These are phyloP conservation scores for Paxillus ammoniavirescens DNA, from an alignment of 768 basidiomycete genomes.

Conservation along the genomic window DNA sequence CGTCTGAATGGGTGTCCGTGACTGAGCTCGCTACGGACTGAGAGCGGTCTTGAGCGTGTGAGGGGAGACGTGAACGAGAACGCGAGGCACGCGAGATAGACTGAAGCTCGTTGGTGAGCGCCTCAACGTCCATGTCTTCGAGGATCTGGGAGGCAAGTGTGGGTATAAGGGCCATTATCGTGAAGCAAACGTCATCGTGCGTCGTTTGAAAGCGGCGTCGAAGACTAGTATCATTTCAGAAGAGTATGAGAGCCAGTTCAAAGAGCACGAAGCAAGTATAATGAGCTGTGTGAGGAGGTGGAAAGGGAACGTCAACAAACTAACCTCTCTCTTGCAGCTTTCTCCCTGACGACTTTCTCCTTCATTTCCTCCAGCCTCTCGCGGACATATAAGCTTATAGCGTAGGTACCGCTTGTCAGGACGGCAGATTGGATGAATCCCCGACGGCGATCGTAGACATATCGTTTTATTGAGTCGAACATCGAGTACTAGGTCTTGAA, in stretches of 20 bases:
- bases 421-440: conserved; percentile 49
- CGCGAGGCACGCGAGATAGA: conserved; percentile 38
- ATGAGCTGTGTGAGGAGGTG: not conserved
- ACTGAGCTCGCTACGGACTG: conserved; percentile 37
- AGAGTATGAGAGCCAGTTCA: not conserved
- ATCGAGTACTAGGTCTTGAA: conserved; percentile 25
- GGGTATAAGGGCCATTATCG: conserved; percentile 66
- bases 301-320: not conserved
- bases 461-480: conserved; percentile 44
- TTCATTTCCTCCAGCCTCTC: conserved; percentile 67
- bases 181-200: conserved; percentile 75
- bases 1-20: conserved; percentile 45
- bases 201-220: conserved; percentile 72
- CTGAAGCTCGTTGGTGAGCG: conserved; percentile 56
- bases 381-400: conserved; percentile 57
- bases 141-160: conserved; percentile 64
- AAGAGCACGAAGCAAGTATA: not conserved
- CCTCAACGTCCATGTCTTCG: conserved; percentile 76
- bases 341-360: conserved; percentile 57
- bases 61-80: conserved; percentile 11
- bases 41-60: conserved; percentile 18
- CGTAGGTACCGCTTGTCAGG: conserved; percentile 60
- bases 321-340: conserved; percentile 59
- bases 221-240: conserved; percentile 42
- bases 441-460: conserved; percentile 47